Percentiles rank a stretch among this genome's conserved stretches.
Evolutionary conservation across 352 stramenopile genomes (phyloP).

Genomic region (Globisporangium ultimum): DNA sequence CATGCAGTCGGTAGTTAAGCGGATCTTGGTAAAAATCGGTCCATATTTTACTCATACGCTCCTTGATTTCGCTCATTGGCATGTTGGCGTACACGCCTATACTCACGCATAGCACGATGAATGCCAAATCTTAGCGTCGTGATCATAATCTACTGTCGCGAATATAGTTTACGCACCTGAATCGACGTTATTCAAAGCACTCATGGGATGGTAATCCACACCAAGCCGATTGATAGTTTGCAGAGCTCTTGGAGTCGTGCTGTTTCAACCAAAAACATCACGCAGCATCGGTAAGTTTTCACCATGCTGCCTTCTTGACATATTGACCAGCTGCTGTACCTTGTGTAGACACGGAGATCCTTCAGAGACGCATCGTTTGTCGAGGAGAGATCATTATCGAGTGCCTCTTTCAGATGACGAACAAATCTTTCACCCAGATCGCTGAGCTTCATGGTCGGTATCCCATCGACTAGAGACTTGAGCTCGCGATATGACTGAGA

Average conservation of each 20-base stretch:
- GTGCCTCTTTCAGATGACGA: slow-evolving; percentile 19
- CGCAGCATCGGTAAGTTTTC: not conserved
- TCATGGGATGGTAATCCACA: slow-evolving; percentile 38
- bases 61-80: slow-evolving; percentile 31
- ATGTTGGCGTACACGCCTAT: slow-evolving; percentile 40
- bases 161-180: slow-evolving; percentile 15
- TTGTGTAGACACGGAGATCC: slow-evolving; percentile 33
- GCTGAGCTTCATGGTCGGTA: slow-evolving; percentile 13
- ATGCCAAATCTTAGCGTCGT: no score
- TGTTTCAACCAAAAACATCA: slow-evolving; percentile 4
- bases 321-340: slow-evolving; percentile 12
- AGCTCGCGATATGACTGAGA: slow-evolving; percentile 18
- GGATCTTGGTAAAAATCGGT: slow-evolving; percentile 40
- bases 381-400: slow-evolving; percentile 15
- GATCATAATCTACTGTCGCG: no score
- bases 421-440: slow-evolving; percentile 23
- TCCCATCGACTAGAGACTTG: slow-evolving; percentile 9
- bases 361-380: slow-evolving; percentile 9
- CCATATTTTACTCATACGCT: slow-evolving; percentile 29
- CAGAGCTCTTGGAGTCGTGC: slow-evolving; percentile 32
- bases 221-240: slow-evolving; percentile 37
- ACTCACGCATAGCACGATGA: not conserved
- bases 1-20: slow-evolving; percentile 45
- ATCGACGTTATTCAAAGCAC: slow-evolving; percentile 39
- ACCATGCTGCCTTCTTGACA: not conserved